These are phyloP conservation scores for Suillus occidentalis DNA, from an alignment of 768 basidiomycete species.

Conservation along the genomic window DNA sequence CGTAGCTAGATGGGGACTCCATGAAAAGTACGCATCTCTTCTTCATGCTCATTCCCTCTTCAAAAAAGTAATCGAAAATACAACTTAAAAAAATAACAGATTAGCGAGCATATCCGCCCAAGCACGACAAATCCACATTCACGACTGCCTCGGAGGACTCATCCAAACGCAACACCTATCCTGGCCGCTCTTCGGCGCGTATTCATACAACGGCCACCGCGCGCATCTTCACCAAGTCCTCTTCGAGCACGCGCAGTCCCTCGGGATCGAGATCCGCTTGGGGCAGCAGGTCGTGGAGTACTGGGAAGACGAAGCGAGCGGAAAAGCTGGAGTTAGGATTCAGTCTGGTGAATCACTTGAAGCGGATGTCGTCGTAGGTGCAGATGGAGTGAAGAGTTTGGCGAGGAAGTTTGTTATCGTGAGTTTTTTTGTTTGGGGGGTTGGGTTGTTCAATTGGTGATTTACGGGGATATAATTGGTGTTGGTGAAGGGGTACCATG, in stretches of 20 bases:
- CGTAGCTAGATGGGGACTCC: conserved; percentile 22
- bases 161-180: conserved; percentile 19
- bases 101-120: conserved; percentile 20
- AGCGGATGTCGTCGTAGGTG: conserved; percentile 25
- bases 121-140: conserved; percentile 12
- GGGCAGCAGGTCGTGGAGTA: conserved; percentile 18
- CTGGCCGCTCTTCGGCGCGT: conserved; percentile 15
- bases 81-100: no score
- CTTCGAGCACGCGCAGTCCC: conserved; percentile 18
- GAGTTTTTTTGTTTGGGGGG: background rate
- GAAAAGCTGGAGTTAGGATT: conserved; percentile 17
- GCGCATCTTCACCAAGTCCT: conserved; percentile 24
- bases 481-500: conserved; percentile 24
- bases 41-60: conserved; percentile 13
- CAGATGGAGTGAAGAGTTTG: conserved; percentile 24
- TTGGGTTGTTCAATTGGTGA: no score
- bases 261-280: conserved; percentile 22
- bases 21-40: conserved; percentile 13
- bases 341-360: conserved; percentile 14
- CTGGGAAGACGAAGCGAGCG: conserved; percentile 15
- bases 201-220: conserved; percentile 29
- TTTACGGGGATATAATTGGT: no score
- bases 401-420: conserved; percentile 20
- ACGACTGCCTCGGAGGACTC: conserved; percentile 23
- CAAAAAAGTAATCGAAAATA: background rate